Conservation (phyloP, 2,329 filamentous ascomycete genomes). For the Ascochyta viciae-villosae region DNA sequence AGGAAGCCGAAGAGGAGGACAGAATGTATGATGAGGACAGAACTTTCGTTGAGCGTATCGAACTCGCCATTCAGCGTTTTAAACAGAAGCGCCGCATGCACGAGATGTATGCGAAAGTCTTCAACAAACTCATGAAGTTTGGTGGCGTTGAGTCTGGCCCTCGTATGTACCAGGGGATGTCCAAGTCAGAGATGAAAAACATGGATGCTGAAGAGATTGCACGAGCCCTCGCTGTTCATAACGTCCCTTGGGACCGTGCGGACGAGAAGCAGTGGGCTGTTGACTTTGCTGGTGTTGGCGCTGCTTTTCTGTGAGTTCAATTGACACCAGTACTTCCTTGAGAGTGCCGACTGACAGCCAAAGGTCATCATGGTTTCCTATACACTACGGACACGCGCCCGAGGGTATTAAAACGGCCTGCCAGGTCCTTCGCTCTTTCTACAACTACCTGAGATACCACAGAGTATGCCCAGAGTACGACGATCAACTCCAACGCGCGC, state of each 20-base stretch:
- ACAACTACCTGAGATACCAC: conserved; percentile 85
- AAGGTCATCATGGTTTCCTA: conserved; percentile 61
- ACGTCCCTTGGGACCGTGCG: conserved; percentile 58
- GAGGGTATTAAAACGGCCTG: conserved; percentile 65
- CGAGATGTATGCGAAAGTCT: conserved; percentile 66
- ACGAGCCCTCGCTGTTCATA: conserved; percentile 68
- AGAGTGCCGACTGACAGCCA: conserved; percentile 39
- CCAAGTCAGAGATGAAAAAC: conserved; percentile 65
- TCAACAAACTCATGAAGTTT: conserved; percentile 81
- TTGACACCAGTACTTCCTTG: conserved; percentile 7
- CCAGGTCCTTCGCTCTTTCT: conserved; percentile 80
- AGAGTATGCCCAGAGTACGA: conserved; percentile 84
- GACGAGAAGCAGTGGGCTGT: conserved; percentile 71
- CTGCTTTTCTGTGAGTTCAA: conserved; percentile 76
- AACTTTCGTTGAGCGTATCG: conserved; percentile 70
- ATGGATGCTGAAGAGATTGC: conserved; percentile 71
- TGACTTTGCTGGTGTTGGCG: conserved; percentile 79
- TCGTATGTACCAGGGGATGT: conserved; percentile 69
- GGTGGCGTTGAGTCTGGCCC: conserved; percentile 75
- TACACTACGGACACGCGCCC: conserved; percentile 61
- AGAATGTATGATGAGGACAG: conserved; percentile 68
- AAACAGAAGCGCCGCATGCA: conserved; percentile 78
- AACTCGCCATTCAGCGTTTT: conserved; percentile 84
- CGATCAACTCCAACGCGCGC: conserved; percentile 70
- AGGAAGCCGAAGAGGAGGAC: conserved; percentile 70